A percentile compares a stretch with the other conserved stretches of the same genome.
Evolutionary conservation across 2,329 filamentous ascomycete species (phyloP).

Genomic region (Beauveria medogensis): DNA sequence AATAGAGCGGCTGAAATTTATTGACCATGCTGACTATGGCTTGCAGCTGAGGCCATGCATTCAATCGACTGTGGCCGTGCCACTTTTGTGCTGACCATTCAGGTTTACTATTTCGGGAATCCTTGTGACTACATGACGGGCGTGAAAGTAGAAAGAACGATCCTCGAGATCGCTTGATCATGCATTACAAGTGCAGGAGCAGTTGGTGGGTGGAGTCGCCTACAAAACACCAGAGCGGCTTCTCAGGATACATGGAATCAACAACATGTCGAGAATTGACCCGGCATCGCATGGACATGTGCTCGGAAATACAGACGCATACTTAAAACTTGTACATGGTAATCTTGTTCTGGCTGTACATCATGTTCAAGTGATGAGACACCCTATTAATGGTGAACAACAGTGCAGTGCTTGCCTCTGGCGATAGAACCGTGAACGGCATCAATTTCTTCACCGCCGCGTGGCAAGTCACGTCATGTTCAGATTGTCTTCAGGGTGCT

Average conservation of each 20-base stretch:
- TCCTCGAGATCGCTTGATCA: too few species aligned
- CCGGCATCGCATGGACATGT: neutral
- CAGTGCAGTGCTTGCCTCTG: too few species aligned
- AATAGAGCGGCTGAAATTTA: neutral
- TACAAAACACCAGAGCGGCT: neutral
- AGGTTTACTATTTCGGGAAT: neutral
- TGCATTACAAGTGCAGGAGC: neutral
- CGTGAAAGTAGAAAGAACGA: neutral
- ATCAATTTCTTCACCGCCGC: too few species aligned
- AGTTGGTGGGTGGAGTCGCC: neutral
- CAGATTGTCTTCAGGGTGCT: too few species aligned
- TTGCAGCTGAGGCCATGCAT: neutral
- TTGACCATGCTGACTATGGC: neutral
- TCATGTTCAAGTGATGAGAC: too few species aligned
- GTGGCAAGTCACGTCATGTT: too few species aligned
- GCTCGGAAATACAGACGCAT: too few species aligned
- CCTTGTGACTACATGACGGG: neutral
- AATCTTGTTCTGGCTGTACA: too few species aligned
- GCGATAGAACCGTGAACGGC: too few species aligned
- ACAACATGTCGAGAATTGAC: neutral
- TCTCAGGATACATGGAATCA: neutral
- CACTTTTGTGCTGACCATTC: neutral
- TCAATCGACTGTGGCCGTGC: neutral
- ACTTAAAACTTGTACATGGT: too few species aligned
- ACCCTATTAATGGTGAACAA: too few species aligned